Evolutionary conservation across 768 basidiomycete species (phyloP), one percentile per base, ranked within the genome.

Genomic region (Pleurotus eryngii): DNA sequence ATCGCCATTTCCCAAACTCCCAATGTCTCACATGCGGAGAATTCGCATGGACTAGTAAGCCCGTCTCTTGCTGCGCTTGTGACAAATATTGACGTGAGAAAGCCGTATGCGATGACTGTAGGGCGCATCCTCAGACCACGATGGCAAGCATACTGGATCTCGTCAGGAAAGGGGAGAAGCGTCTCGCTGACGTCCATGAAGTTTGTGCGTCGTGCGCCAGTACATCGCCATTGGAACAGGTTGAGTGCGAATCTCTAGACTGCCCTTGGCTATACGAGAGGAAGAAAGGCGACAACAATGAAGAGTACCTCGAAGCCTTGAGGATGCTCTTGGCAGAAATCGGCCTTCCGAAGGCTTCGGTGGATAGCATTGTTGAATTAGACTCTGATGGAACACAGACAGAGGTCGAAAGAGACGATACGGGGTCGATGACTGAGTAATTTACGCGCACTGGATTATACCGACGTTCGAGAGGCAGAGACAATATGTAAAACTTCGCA

Each of bases 181-280:
- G 81, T 20, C 69, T 89, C 1, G 63, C 72, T 15, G 73, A 82
- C n/a, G 70, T 84, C 3, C 89, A 94, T 43, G 72, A 71, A 3
- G 76, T 94, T 30, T 98, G 95, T 67, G 74, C 75, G 6, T 83
- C 86, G 2, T 98, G 95, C 68, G 74, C 85, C 3, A 72, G 74
- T 3, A 77, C 75, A 0, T 76, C 85, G 2, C 70, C 76, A 3
- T 72, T 70, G 11, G 91, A 92, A 56, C 77, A 80, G 0, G 80
- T 86, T 46, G 69, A 80, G 35, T 98, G 95, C 70, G 85, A 89
- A 64, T 92, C 91, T 6, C 73, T 91, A 46, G 94, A 97, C 65
- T 98, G 95, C 67, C 81, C 87, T 0, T 89, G 91, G 84, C 69
- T 94, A 35, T 97, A 84, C 62, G 81, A 86, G 27, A 76, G 92